These are phyloP conservation scores for Neurospora discreta DNA, from an alignment of 495 filamentous ascomycete species.

Conservation along the genomic window DNA sequence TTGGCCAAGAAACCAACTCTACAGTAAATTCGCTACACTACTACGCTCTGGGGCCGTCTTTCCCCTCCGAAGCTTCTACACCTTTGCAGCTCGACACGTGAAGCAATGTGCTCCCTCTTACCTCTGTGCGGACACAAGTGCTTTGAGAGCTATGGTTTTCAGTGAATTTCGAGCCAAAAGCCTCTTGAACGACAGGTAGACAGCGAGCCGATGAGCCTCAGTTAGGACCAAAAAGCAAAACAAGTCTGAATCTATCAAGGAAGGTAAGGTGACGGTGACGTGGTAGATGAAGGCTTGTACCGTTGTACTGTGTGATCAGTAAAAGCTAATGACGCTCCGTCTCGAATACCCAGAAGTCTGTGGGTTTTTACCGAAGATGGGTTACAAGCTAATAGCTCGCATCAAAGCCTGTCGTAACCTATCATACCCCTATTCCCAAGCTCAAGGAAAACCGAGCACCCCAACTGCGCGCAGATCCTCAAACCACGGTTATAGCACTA, in stretches of 20 bases:
- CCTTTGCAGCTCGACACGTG: not conserved
- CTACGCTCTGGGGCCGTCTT: not conserved
- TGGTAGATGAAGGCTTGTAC: not conserved
- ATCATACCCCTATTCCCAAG: not conserved
- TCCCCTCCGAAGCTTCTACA: not conserved
- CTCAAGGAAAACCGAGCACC: not conserved
- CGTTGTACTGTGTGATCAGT: not conserved
- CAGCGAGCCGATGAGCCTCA: not conserved
- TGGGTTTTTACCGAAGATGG: not conserved
- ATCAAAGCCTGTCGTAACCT: not conserved
- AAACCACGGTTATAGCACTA: not conserved
- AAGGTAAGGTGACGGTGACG: not conserved
- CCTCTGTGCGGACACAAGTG: not conserved
- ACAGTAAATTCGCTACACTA: not conserved
- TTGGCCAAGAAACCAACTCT: not conserved
- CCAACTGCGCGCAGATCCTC: not conserved
- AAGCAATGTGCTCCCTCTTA: not conserved
- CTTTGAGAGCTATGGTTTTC: not conserved
- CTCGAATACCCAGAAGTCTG: not conserved
- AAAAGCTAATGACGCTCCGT: not conserved
- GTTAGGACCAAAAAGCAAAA: not conserved
- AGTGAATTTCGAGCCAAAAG: not conserved
- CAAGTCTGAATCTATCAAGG: not conserved
- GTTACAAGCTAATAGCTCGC: not conserved
- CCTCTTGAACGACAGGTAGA: not conserved